These are phyloP conservation scores for Blastomyces gilchristii DNA, from an alignment of 2,329 filamentous ascomycete species.

Conservation along the genomic window DNA sequence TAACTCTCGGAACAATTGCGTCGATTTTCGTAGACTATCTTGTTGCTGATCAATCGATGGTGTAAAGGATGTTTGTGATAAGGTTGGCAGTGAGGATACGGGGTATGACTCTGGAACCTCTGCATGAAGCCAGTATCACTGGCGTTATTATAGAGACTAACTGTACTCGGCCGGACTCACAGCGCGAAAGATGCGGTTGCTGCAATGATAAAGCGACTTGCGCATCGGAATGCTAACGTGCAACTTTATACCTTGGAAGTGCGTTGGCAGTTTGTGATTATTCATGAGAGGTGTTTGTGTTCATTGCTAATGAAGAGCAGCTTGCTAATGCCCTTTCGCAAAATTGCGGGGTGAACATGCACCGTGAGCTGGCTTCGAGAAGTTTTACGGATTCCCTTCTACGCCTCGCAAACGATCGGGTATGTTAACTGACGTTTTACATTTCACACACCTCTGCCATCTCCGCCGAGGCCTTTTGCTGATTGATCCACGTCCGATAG, in stretches of 20 bases:
- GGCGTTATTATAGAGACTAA: constrained; percentile 7
- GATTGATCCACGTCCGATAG: constrained; percentile 21
- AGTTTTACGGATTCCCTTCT: constrained; percentile 91
- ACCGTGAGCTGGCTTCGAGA: constrained; percentile 79
- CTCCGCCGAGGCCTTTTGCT: neutral
- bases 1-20: neutral
- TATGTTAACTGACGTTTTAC: constrained; percentile 21
- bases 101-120: constrained; percentile 27
- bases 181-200: constrained; percentile 74
- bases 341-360: constrained; percentile 78
- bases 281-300: neutral
- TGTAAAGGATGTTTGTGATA: constrained; percentile 50
- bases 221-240: constrained; percentile 90
- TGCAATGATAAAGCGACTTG: constrained; percentile 81
- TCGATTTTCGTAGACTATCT: neutral
- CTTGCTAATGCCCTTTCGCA: constrained; percentile 84
- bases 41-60: constrained; percentile 1
- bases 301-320: constrained; percentile 31
- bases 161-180: constrained; percentile 8
- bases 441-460: neutral
- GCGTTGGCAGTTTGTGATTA: constrained; percentile 16
- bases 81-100: constrained; percentile 42
- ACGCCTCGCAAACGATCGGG: constrained; percentile 76
- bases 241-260: constrained; percentile 90
- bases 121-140: neutral